A percentile compares a stretch with the other conserved stretches of the same genome.
These are phyloP conservation scores for Aphanomyces stellatus DNA, from an alignment of 352 stramenopile species.

Conservation along the genomic window DNA sequence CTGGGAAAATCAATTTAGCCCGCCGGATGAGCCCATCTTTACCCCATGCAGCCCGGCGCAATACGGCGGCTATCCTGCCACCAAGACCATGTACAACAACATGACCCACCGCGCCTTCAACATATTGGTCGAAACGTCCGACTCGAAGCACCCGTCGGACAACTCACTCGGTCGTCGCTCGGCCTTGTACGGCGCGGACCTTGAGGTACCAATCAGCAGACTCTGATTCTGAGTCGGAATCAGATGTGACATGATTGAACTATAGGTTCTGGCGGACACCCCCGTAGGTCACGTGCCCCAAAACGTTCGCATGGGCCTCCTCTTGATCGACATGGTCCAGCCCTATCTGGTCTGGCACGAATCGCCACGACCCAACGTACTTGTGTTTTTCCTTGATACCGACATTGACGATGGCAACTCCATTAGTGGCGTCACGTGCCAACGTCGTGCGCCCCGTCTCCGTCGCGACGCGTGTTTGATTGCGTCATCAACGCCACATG, in stretches of 20 bases:
- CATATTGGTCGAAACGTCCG: slow-evolving; percentile 94
- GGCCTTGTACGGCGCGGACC: slow-evolving; percentile 53
- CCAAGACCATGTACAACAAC: slow-evolving; percentile 92
- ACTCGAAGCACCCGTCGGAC: slow-evolving; percentile 79
- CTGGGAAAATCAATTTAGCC: slow-evolving; percentile 65
- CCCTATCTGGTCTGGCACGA: slow-evolving; percentile 86
- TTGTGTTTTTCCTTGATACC: slow-evolving; percentile 17
- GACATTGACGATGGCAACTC: slow-evolving; percentile 51
- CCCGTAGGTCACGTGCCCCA: slow-evolving; percentile 89
- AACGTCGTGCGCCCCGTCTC: slow-evolving; percentile 5
- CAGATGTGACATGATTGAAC: neutral
- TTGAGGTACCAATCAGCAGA: slow-evolving; percentile 26
- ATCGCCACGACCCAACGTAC: slow-evolving; percentile 8
- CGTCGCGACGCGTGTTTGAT: slow-evolving; percentile 18
- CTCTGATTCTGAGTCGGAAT: slow-evolving; percentile 28
- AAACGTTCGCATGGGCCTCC: slow-evolving; percentile 92
- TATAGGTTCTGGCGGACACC: slow-evolving; percentile 17
- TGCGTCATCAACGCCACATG: neutral
- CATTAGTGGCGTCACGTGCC: no score
- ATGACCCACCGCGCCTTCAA: slow-evolving; percentile 91
- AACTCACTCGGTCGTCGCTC: slow-evolving; percentile 58
- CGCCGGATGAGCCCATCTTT: slow-evolving; percentile 40
- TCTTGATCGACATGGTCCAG: slow-evolving; percentile 93
- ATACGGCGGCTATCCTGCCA: slow-evolving; percentile 83
- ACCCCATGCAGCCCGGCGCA: slow-evolving; percentile 72